Conservation (phyloP, 2,329 filamentous ascomycete genomes). For the Aspergillus ochraceus region DNA sequence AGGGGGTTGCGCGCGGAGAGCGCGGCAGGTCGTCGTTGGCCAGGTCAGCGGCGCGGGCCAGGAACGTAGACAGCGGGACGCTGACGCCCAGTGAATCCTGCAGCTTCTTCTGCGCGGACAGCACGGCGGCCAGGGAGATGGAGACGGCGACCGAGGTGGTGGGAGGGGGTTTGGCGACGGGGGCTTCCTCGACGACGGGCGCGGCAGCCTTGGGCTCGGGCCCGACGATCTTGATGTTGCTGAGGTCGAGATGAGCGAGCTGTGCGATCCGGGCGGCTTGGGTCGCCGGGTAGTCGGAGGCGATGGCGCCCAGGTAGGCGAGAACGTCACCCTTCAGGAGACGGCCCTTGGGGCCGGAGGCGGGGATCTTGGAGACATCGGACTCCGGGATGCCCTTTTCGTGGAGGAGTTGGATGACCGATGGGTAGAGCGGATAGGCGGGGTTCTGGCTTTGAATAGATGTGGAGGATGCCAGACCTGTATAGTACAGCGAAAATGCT, state of each 20-base stretch:
- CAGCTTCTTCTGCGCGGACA: constrained; percentile 78
- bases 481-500: neutral
- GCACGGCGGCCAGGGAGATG: constrained; percentile 75
- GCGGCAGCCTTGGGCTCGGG: constrained; percentile 34
- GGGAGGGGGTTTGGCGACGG: constrained; percentile 28
- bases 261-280: constrained; percentile 72
- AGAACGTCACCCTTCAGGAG: constrained; percentile 95
- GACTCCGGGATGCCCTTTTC: constrained; percentile 73
- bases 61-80: constrained; percentile 81
- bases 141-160: constrained; percentile 62
- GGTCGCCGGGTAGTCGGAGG: constrained; percentile 67
- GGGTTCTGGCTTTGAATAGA: constrained; percentile 41
- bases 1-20: constrained; percentile 63
- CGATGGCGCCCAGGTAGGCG: constrained; percentile 79
- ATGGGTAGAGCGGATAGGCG: constrained; percentile 62
- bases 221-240: constrained; percentile 84
- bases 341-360: constrained; percentile 83
- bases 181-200: constrained; percentile 31
- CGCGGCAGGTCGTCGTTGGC: constrained; percentile 84
- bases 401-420: constrained; percentile 78
- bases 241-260: constrained; percentile 83
- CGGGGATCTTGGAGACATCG: constrained; percentile 77
- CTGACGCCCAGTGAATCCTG: constrained; percentile 74
- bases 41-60: constrained; percentile 78
- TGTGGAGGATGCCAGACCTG: constrained; percentile 39